Conservation (phyloP, 176 grass and related monocot genomes). For the Juncus effusus region DNA sequence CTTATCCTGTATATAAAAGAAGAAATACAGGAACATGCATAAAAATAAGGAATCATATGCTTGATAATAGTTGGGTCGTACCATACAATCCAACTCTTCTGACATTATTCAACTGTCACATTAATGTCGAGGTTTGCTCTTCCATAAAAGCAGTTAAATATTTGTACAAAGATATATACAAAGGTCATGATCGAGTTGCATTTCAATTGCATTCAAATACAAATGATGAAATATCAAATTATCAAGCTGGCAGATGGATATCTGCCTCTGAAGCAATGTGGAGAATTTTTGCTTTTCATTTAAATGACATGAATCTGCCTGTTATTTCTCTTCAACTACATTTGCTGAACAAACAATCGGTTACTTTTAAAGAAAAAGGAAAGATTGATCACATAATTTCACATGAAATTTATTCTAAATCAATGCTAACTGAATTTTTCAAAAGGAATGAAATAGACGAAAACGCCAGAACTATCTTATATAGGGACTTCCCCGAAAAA, state of each 20-base stretch:
- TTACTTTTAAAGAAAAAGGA: conserved; percentile 6
- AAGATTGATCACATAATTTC: no score
- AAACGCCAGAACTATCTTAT: no score
- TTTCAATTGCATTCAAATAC: neutral
- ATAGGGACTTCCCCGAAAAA: no score
- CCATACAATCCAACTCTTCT: no score
- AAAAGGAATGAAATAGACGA: no score
- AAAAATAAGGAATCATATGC: neutral
- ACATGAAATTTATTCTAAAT: no score
- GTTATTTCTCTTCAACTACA: conserved; percentile 8
- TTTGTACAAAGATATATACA: conserved; percentile 26
- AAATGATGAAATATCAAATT: conserved; percentile 1
- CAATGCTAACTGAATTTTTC: no score
- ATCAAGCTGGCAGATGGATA: conserved; percentile 19
- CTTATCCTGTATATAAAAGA: conserved; percentile 7
- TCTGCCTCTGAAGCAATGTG: conserved; percentile 11
- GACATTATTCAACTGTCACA: conserved; percentile 22
- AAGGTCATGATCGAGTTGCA: conserved; percentile 2
- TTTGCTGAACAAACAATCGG: neutral
- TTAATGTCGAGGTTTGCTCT: conserved; percentile 29
- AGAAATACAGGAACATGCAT: neutral
- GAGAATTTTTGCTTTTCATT: neutral
- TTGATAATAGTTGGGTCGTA: no score
- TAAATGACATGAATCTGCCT: conserved; percentile 16
- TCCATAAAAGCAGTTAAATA: no score